Percentiles rank a stretch among this genome's conserved stretches.
These are phyloP conservation scores for Anthracocystis setariae DNA, from an alignment of 1,284 basidiomycete genomes.

Conservation along the genomic window DNA sequence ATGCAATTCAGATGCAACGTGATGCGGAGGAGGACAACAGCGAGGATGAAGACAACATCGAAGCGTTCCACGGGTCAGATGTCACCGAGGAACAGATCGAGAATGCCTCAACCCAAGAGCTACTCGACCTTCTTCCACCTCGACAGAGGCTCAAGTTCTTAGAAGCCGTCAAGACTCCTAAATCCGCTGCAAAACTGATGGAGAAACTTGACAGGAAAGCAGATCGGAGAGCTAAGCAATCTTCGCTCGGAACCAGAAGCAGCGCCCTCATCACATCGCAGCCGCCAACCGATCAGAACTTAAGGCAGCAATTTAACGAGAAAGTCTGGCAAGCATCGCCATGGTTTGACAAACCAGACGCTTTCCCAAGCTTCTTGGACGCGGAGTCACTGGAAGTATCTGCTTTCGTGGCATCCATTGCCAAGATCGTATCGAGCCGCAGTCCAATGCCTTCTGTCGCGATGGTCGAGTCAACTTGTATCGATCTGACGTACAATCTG, in stretches of 20 bases:
- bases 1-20: slow-evolving; percentile 3
- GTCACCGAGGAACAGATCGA: slow-evolving; percentile 24
- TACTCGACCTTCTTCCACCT: slow-evolving; percentile 47
- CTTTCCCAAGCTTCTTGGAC: slow-evolving; percentile 6
- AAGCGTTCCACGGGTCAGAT: too few species aligned
- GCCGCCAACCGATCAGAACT: not conserved
- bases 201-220: slow-evolving; percentile 25
- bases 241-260: not conserved
- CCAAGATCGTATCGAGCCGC: slow-evolving; percentile 4
- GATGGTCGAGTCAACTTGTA: not conserved
- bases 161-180: slow-evolving; percentile 21
- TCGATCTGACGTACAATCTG: slow-evolving; percentile 44
- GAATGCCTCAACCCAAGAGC: slow-evolving; percentile 25
- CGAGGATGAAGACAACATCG: slow-evolving; percentile 16
- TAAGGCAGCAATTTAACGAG: not conserved
- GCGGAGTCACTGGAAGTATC: not conserved
- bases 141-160: slow-evolving; percentile 41
- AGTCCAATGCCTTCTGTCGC: too few species aligned
- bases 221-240: not conserved
- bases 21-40: slow-evolving; percentile 10
- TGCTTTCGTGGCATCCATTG: slow-evolving; percentile 14
- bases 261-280: slow-evolving; percentile 4
- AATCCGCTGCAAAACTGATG: slow-evolving; percentile 28
- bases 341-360: slow-evolving; percentile 25
- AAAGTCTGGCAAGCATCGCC: slow-evolving; percentile 16